Conservation (phyloP, 139 green algal genomes). For the Zygnema cylindricum region DNA sequence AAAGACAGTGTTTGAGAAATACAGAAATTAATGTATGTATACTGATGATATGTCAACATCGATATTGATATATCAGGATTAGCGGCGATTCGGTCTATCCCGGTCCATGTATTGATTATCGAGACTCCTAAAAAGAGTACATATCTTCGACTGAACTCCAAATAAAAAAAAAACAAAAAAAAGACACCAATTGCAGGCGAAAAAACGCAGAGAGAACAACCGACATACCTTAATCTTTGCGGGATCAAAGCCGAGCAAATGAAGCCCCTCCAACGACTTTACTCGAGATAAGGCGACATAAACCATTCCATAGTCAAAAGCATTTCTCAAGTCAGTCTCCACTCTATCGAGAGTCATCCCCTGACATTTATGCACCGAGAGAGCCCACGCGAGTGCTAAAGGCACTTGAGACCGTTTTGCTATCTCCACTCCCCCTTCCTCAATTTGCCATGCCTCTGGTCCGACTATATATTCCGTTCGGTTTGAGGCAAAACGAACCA, state of each 20-base stretch:
- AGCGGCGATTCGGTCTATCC: too few relatives aligned
- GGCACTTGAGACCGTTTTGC: conserved; percentile 57
- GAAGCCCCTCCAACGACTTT: conserved; percentile 50
- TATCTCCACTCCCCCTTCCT: background rate
- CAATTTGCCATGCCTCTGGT: conserved; percentile 36
- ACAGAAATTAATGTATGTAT: too few relatives aligned
- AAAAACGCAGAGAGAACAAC: background rate
- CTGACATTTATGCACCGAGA: conserved; percentile 79
- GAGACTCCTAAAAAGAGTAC: too few relatives aligned
- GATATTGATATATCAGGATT: too few relatives aligned
- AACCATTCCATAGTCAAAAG: conserved; percentile 76
- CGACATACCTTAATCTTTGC: conserved; percentile 24
- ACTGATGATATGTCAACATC: too few relatives aligned
- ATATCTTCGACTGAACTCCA: too few relatives aligned
- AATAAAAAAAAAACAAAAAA: too few relatives aligned
- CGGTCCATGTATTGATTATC: too few relatives aligned
- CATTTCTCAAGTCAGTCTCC: conserved; percentile 58
- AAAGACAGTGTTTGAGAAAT: too few relatives aligned
- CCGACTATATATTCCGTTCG: conserved; percentile 13
- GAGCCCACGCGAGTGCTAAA: conserved; percentile 74
- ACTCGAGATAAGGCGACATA: conserved; percentile 78
- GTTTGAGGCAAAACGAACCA: conserved; percentile 58
- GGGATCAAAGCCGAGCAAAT: conserved; percentile 33
- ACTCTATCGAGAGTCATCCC: conserved; percentile 77
- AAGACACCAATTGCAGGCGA: background rate